Conservation (phyloP, 2,329 filamentous ascomycete species). For the Alternaria infectoria region DNA sequence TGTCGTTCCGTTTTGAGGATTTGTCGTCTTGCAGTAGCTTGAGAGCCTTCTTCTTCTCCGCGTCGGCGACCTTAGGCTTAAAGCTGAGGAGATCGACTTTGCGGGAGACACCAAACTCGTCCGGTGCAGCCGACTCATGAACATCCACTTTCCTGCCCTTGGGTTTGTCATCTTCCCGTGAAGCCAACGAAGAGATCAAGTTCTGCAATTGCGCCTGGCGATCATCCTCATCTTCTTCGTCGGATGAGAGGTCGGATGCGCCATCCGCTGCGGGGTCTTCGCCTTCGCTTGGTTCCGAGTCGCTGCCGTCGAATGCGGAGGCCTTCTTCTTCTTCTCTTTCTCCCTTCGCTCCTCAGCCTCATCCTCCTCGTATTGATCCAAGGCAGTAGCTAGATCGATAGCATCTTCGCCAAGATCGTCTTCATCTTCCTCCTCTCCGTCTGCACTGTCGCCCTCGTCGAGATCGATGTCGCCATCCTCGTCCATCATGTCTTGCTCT, state of each 20-base stretch:
- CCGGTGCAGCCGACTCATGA: slow-evolving; percentile 66
- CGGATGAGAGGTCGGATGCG: slow-evolving; percentile 57
- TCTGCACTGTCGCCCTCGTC: slow-evolving; percentile 54
- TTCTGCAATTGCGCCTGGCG: slow-evolving; percentile 70
- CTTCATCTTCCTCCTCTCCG: slow-evolving; percentile 63
- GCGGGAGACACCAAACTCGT: slow-evolving; percentile 65
- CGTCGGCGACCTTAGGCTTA: slow-evolving; percentile 73
- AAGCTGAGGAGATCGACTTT: slow-evolving; percentile 80
- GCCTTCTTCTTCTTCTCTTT: slow-evolving; percentile 51
- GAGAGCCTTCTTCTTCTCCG: slow-evolving; percentile 76
- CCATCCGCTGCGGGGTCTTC: slow-evolving; percentile 54
- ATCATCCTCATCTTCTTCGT: slow-evolving; percentile 54
- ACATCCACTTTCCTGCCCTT: slow-evolving; percentile 51
- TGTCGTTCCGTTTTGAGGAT: slow-evolving; percentile 61
- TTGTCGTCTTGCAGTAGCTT: slow-evolving; percentile 75
- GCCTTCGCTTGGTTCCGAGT: slow-evolving; percentile 59
- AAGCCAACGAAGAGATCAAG: slow-evolving; percentile 70
- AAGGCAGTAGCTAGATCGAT: slow-evolving; percentile 68
- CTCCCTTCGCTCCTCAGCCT: slow-evolving; percentile 37
- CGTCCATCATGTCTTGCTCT: slow-evolving; percentile 29
- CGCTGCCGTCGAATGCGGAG: slow-evolving; percentile 55
- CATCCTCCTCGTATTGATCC: slow-evolving; percentile 55
- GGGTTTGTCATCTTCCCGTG: slow-evolving; percentile 46
- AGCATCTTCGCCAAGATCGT: slow-evolving; percentile 68
- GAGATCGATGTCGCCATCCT: slow-evolving; percentile 51